Evolutionary conservation across 23 red algal genomes (phyloP).

Genomic region (Pyropia haitanensis): DNA sequence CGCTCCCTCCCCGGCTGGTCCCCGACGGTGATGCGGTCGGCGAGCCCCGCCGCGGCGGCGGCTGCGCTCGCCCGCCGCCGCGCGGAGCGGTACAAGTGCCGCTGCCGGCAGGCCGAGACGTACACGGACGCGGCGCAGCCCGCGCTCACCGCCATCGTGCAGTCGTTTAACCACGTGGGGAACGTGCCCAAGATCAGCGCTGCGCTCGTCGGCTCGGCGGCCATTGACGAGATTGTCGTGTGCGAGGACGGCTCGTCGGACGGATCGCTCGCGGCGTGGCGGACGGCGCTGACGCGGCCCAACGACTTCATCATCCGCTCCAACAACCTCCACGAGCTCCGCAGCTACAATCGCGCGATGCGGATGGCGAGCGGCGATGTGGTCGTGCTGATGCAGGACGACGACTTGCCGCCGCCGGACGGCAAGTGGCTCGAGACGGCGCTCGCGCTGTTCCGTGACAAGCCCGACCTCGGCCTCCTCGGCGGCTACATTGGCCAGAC

Average conservation of each 20-base stretch:
- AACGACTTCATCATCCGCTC: constrained; percentile 60
- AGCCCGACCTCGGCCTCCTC: constrained; percentile 47
- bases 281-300: constrained; percentile 28
- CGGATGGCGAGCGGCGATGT: constrained; percentile 54
- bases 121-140: constrained; percentile 51
- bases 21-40: no score
- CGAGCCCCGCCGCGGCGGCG: no score
- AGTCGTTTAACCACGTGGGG: constrained; percentile 53
- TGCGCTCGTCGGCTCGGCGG: constrained; percentile 34
- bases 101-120: constrained; percentile 37
- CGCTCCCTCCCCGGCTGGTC: no score
- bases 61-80: constrained; percentile 38
- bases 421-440: constrained; percentile 55
- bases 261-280: constrained; percentile 47
- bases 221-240: constrained; percentile 62
- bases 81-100: constrained; percentile 37
- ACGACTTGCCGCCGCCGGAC: constrained; percentile 24
- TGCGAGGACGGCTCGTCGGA: constrained; percentile 68
- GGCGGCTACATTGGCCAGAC: constrained; percentile 55
- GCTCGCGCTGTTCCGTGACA: constrained; percentile 47
- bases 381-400: constrained; percentile 55
- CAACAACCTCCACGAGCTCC: constrained; percentile 56
- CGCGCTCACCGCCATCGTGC: constrained; percentile 44
- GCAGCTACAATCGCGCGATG: constrained; percentile 75
- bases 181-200: constrained; percentile 39